Conservation (phyloP, 202 grass and related monocot genomes). For the Saccharum hybrid region DNA sequence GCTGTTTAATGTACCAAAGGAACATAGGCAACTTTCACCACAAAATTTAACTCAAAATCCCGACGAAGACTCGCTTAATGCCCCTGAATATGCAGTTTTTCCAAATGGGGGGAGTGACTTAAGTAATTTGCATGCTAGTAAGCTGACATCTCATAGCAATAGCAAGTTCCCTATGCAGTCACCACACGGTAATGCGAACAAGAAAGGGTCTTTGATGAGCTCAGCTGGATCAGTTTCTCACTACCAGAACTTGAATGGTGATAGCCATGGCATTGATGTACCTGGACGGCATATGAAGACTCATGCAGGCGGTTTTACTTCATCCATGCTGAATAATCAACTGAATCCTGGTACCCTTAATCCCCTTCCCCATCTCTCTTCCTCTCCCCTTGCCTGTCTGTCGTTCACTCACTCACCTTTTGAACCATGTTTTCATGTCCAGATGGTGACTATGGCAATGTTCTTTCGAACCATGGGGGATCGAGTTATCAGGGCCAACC, state of each 20-base stretch:
- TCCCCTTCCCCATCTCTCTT: background rate
- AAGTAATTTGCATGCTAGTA: slow-evolving; percentile 46
- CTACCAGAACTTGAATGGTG: slow-evolving; percentile 62
- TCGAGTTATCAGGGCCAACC: slow-evolving; percentile 59
- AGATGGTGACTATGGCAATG: slow-evolving; percentile 77
- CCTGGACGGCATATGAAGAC: slow-evolving; percentile 51
- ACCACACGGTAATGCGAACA: slow-evolving; percentile 50
- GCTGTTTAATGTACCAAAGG: slow-evolving; percentile 51
- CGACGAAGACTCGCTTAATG: slow-evolving; percentile 47
- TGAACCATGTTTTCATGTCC: slow-evolving; percentile 42
- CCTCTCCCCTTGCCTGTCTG: background rate
- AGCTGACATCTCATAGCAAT: slow-evolving; percentile 55
- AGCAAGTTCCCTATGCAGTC: slow-evolving; percentile 59
- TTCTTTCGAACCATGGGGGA: slow-evolving; percentile 61
- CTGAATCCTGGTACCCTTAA: slow-evolving; percentile 63
- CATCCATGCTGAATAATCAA: slow-evolving; percentile 67
- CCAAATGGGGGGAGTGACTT: slow-evolving; percentile 55
- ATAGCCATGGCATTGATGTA: slow-evolving; percentile 56
- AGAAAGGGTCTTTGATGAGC: slow-evolving; percentile 59
- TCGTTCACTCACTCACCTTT: background rate
- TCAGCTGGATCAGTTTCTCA: slow-evolving; percentile 50
- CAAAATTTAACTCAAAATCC: slow-evolving; percentile 46
- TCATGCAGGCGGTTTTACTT: slow-evolving; percentile 56
- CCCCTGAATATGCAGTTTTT: slow-evolving; percentile 54
- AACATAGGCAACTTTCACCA: slow-evolving; percentile 54